These are phyloP conservation scores for Neodidymelliopsis sp. DNA, from an alignment of 2,329 filamentous ascomycete genomes.

Conservation along the genomic window DNA sequence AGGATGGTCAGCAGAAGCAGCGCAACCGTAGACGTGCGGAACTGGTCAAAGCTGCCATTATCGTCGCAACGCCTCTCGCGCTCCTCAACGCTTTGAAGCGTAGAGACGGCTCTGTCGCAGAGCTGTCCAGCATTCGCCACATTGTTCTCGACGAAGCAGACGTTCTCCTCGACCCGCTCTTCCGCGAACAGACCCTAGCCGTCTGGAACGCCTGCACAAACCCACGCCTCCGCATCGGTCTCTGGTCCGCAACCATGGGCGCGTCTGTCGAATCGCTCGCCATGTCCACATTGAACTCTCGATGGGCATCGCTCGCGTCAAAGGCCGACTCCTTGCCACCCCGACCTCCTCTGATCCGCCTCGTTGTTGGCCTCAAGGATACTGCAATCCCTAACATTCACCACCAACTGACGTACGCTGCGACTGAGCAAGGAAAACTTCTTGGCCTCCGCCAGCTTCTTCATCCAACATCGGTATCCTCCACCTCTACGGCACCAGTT, in stretches of 20 bases:
- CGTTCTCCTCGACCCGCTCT: slow-evolving; percentile 88
- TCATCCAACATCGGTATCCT: slow-evolving; percentile 71
- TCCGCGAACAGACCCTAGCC: slow-evolving; percentile 83
- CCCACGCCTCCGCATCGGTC: slow-evolving; percentile 73
- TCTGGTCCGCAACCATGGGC: slow-evolving; percentile 98
- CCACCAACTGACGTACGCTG: slow-evolving; percentile 89
- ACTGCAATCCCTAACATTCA: slow-evolving; percentile 91
- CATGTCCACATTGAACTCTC: slow-evolving; percentile 62
- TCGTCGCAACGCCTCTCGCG: slow-evolving; percentile 81
- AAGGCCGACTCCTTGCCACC: slow-evolving; percentile 48
- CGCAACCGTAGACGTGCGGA: slow-evolving; percentile 51
- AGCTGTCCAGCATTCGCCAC: slow-evolving; percentile 72
- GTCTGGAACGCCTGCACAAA: slow-evolving; percentile 84
- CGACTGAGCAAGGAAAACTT: slow-evolving; percentile 91
- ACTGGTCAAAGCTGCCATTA: slow-evolving; percentile 75
- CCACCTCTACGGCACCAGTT: slow-evolving; percentile 53
- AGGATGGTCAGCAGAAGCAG: slow-evolving; percentile 43
- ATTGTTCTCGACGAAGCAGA: slow-evolving; percentile 94
- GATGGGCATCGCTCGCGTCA: slow-evolving; percentile 47
- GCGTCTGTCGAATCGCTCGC: slow-evolving; percentile 87
- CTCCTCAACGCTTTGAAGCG: slow-evolving; percentile 75
- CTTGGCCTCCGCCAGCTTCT: slow-evolving; percentile 89
- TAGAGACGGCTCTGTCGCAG: slow-evolving; percentile 53
- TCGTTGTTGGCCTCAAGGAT: slow-evolving; percentile 97
- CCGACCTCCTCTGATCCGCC: slow-evolving; percentile 69